Base-by-base conservation (phyloP, 139 green algal genomes). In the Coccomyxa sp. region DNA sequence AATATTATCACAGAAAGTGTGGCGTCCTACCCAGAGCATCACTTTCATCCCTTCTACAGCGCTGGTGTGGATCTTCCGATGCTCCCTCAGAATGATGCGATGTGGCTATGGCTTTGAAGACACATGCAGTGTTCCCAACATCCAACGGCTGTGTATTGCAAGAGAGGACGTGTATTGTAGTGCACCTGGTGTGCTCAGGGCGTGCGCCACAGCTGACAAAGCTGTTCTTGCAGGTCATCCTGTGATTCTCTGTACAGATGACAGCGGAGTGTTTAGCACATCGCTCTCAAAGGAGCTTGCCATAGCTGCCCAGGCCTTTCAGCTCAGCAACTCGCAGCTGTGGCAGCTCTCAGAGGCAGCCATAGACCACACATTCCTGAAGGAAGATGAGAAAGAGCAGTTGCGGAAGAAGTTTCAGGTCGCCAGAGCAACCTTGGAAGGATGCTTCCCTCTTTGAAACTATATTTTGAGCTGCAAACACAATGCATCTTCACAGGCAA, bases 221-320 rank as follows among this genome's bases (percentile, higher is more conserved):
- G 63, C 7, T 71, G 63, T 71, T 71, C 18, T 9, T 25, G 87
- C 87, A 80, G 85, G 86, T 1, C 92, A 97, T 87, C 93, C 94
- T 9, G 90, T 97, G 25, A 86, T 90, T 28, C 91, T 97, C 13
- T 97, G 94, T 86, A 95, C 90, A 17, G 94, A 97, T 79, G 94
- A 97, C 83, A 90, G 82, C 11, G 92, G 93, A 14, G 91, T 97
- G 11, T 97, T 95, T 58, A 77, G 51, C 23, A 95, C 92, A 17
- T 91, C 78, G 0, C 86, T 96, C 45, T 91, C 83, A 17, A 59
- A 77, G 23, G 86, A 91, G 77, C 95, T 91, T 59, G 91, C 92
- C 9, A 88, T 94, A 13, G 91, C 90, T 18, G 88, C 87, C 0
- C 31, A 81, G 0, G 86, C 89, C 28, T 96, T 96, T 12, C 17